A percentile compares a stretch with the other conserved stretches of the same genome.
phyloP scores from a whole-genome alignment of 2,329 filamentous ascomycete species.

The Ceratocystis colombiana region DNA sequence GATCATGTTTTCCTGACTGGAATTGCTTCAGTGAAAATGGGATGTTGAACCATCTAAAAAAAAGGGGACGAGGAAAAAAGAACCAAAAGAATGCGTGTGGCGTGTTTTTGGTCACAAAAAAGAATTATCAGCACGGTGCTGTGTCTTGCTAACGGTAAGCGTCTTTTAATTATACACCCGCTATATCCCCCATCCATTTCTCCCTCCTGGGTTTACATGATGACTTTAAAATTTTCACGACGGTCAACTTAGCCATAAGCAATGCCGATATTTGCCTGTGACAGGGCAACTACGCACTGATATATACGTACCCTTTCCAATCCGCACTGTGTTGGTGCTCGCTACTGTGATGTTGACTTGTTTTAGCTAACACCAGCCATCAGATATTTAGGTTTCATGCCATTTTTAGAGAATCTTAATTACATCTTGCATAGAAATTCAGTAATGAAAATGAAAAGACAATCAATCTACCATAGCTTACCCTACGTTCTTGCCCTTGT shows the following conservation, averaged over 20 bases:
- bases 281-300: slow-evolving; percentile 34
- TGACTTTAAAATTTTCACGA: slow-evolving; percentile 40
- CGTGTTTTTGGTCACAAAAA: background rate
- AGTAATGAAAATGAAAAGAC: no score
- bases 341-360: background rate
- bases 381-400: slow-evolving; percentile 13
- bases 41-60: background rate
- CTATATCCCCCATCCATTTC: background rate
- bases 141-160: slow-evolving; percentile 20
- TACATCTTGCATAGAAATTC: no score
- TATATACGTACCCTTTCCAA: background rate
- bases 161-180: background rate
- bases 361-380: slow-evolving; percentile 12
- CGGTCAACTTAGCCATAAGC: slow-evolving; percentile 42
- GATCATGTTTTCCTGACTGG: slow-evolving; percentile 3
- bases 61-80: background rate
- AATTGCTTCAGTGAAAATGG: no score
- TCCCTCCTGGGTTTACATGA: slow-evolving; percentile 27
- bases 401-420: no score
- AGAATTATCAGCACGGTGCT: background rate
- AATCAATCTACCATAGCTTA: no score
- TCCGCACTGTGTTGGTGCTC: background rate
- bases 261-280: slow-evolving; percentile 40
- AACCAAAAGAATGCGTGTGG: background rate
- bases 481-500: no score